phyloP scores from a whole-genome alignment of 805 yeast species.

The Maudiozyma turicensis region DNA sequence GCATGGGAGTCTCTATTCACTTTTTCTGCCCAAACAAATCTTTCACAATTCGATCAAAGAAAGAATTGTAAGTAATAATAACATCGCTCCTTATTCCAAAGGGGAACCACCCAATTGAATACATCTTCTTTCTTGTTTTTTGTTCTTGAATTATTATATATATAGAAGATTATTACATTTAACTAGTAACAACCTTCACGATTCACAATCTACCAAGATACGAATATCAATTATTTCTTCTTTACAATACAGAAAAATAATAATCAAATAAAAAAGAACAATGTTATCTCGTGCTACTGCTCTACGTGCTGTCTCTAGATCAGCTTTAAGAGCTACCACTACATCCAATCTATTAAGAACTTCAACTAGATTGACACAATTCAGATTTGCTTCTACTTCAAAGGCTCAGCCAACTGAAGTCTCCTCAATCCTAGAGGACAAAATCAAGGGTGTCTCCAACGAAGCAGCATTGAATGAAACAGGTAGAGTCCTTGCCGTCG shows the following conservation, averaged over 20 bases:
- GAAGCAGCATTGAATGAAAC: conserved; percentile 98
- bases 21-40: not conserved
- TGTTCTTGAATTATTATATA: too few species aligned
- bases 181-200: too few species aligned
- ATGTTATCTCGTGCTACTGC: conserved; percentile 83
- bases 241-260: not conserved
- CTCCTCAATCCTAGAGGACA: conserved; percentile 96
- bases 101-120: too few species aligned
- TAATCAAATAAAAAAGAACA: not conserved
- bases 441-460: conserved; percentile 97
- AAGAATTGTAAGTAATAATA: too few species aligned
- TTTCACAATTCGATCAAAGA: too few species aligned
- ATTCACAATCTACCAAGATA: too few species aligned
- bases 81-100: too few species aligned
- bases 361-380: conserved; percentile 25
- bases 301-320: conserved; percentile 77
- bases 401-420: conserved; percentile 99
- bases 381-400: conserved; percentile 64
- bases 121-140: too few species aligned
- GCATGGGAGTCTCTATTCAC: not conserved
- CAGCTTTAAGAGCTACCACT: conserved; percentile 54
- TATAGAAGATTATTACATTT: too few species aligned
- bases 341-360: not conserved
- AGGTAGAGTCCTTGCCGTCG: conserved; percentile 98
- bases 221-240: not conserved